Conservation (phyloP, 305 asterid species). For the Ilex paraguariensis region DNA sequence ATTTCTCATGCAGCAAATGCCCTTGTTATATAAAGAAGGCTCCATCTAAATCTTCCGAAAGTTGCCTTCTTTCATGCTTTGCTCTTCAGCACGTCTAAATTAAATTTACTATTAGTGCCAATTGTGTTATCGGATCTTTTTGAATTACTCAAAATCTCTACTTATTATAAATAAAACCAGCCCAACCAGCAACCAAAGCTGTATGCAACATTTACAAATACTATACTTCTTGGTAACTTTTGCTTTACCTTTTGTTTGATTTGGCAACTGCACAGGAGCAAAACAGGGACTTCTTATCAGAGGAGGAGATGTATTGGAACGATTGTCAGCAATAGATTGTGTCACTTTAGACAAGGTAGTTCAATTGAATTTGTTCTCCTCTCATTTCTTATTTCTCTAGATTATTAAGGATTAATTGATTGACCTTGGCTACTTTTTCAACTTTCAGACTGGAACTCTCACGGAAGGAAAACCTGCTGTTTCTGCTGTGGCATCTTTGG, state of each 20-base stretch:
- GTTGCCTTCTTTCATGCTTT: no score
- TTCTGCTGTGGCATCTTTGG: conserved; percentile 59
- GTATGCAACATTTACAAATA: no score
- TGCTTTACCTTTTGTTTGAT: not conserved
- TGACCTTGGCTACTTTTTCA: conserved; percentile 13
- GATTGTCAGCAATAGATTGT: conserved; percentile 76
- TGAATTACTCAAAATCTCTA: no score
- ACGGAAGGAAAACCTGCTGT: conserved; percentile 97
- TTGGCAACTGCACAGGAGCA: conserved; percentile 53
- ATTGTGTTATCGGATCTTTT: no score
- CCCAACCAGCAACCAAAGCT: no score
- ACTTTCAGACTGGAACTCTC: conserved; percentile 88
- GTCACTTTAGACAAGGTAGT: conserved; percentile 81
- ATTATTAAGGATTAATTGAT: not conserved
- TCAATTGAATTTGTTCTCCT: conserved; percentile 9
- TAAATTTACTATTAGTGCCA: no score
- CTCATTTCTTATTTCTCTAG: not conserved
- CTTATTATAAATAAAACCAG: no score
- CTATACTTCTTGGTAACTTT: not conserved
- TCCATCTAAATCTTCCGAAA: no score
- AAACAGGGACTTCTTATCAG: conserved; percentile 90
- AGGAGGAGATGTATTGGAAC: conserved; percentile 97
- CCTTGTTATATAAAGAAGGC: no score
- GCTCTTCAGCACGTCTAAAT: no score
- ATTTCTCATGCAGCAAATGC: no score